phyloP scores from a whole-genome alignment of 768 basidiomycete genomes.

The Cytidiella melzeri region DNA sequence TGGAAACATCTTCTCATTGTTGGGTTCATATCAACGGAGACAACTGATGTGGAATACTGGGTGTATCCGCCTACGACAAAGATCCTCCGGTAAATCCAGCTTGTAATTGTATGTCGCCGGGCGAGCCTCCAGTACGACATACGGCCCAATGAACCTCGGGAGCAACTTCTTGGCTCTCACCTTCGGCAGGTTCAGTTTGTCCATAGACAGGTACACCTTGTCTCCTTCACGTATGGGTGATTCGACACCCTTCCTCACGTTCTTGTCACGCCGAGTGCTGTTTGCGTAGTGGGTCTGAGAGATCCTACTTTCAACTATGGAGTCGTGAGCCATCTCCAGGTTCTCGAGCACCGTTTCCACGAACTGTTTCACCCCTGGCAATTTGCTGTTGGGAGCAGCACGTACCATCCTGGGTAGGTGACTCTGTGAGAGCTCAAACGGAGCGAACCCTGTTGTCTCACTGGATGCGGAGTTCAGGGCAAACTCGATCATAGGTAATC shows the following conservation, averaged over 20 bases:
- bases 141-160: slow-evolving; percentile 36
- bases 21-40: slow-evolving; percentile 24
- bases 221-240: slow-evolving; percentile 17
- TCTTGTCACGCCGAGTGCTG: slow-evolving; percentile 6
- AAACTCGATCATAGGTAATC: slow-evolving; percentile 31
- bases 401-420: slow-evolving; percentile 15
- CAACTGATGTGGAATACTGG: slow-evolving; percentile 30
- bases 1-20: slow-evolving; percentile 32
- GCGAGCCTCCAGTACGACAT: slow-evolving; percentile 18
- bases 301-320: slow-evolving; percentile 28
- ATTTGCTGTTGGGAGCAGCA: too few relatives aligned
- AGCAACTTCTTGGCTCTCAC: slow-evolving; percentile 29
- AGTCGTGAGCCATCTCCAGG: slow-evolving; percentile 33
- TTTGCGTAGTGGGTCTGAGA: slow-evolving; percentile 29
- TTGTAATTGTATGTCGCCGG: slow-evolving; percentile 21
- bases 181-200: slow-evolving; percentile 31
- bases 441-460: slow-evolving; percentile 30
- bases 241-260: too few relatives aligned
- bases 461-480: slow-evolving; percentile 30
- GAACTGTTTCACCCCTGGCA: slow-evolving; percentile 22
- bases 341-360: slow-evolving; percentile 18
- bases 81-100: slow-evolving; percentile 25
- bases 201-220: slow-evolving; percentile 30
- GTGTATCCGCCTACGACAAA: slow-evolving; percentile 25
- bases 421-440: slow-evolving; percentile 23